Percentiles rank a stretch among this genome's conserved stretches.
Conservation (phyloP, 805 yeast genomes). For the Cyberlindnera mississippiensis region DNA sequence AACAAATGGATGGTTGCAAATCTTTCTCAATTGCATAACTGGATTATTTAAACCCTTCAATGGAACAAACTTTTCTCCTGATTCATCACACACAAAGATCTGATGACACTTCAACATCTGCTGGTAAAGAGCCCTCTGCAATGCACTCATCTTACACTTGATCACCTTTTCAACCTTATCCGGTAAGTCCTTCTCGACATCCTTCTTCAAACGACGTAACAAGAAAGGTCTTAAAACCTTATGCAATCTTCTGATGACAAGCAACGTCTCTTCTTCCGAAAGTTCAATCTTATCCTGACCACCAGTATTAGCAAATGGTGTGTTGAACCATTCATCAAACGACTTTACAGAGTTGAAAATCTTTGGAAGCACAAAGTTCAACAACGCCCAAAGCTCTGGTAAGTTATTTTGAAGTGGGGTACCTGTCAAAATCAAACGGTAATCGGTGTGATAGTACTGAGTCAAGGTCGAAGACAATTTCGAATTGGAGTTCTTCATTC, state of each 20-base stretch:
- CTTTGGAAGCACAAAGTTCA: conserved; percentile 78
- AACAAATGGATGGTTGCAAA: conserved; percentile 85
- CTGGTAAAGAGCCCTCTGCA: conserved; percentile 66
- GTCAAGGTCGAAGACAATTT: conserved; percentile 70
- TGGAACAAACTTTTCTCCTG: conserved; percentile 50
- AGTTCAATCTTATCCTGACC: conserved; percentile 74
- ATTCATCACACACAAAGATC: conserved; percentile 62
- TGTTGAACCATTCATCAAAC: conserved; percentile 87
- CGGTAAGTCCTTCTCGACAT: conserved; percentile 83
- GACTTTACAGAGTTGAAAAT: conserved; percentile 83
- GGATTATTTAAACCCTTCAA: conserved; percentile 76
- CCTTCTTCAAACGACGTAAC: conserved; percentile 78
- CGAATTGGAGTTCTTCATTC: conserved; percentile 78
- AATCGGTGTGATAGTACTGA: conserved; percentile 67
- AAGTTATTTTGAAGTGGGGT: conserved; percentile 82
- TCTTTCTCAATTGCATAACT: conserved; percentile 80
- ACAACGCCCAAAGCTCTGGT: conserved; percentile 82
- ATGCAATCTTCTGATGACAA: conserved; percentile 80
- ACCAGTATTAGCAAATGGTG: conserved; percentile 85
- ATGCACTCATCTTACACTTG: conserved; percentile 71
- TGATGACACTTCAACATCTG: conserved; percentile 74
- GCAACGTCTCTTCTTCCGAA: conserved; percentile 80
- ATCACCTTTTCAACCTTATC: conserved; percentile 80
- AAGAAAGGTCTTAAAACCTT: conserved; percentile 83
- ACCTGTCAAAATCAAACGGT: conserved; percentile 80